A percentile compares a stretch with the other conserved stretches of the same genome.
These are phyloP conservation scores for Trichoderma sp. DNA, from an alignment of 2,329 filamentous ascomycete species.

Conservation along the genomic window DNA sequence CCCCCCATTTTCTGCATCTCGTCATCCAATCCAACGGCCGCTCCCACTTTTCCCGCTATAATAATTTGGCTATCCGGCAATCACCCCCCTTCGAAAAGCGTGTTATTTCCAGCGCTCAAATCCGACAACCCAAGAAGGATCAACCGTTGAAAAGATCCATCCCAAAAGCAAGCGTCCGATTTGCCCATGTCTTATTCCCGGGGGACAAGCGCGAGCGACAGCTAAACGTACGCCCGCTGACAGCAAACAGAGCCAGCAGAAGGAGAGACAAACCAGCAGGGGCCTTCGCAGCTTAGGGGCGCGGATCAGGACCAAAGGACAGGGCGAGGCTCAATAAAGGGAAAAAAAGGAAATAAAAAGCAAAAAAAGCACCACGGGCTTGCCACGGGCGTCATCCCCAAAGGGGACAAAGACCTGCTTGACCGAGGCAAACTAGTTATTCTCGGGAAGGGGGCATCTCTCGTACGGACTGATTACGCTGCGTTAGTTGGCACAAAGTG, in stretches of 20 bases:
- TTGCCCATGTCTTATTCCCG: conserved; percentile 18
- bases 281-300: background rate
- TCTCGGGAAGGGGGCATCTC: background rate
- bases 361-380: background rate
- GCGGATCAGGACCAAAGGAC: background rate
- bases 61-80: conserved; percentile 12
- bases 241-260: background rate
- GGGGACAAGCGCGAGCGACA: conserved; percentile 7
- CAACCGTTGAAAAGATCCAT: conserved; percentile 6
- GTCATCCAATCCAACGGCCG: conserved; percentile 6
- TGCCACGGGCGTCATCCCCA: conserved; percentile 5
- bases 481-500: conserved; percentile 1
- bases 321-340: background rate
- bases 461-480: background rate
- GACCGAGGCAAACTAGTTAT: conserved; percentile 18
- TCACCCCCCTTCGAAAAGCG: conserved; percentile 3
- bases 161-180: conserved; percentile 4
- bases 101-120: conserved; percentile 35
- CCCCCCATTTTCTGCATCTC: conserved; percentile 7
- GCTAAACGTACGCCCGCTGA: conserved; percentile 3
- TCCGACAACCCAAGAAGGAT: conserved; percentile 21
- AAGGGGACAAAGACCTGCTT: background rate
- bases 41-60: conserved; percentile 18
- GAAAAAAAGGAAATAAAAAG: background rate
- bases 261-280: background rate